Percentiles rank a stretch among this genome's conserved stretches.
phyloP scores from a whole-genome alignment of 441 rosid species.

The Gossypium davidsonii region DNA sequence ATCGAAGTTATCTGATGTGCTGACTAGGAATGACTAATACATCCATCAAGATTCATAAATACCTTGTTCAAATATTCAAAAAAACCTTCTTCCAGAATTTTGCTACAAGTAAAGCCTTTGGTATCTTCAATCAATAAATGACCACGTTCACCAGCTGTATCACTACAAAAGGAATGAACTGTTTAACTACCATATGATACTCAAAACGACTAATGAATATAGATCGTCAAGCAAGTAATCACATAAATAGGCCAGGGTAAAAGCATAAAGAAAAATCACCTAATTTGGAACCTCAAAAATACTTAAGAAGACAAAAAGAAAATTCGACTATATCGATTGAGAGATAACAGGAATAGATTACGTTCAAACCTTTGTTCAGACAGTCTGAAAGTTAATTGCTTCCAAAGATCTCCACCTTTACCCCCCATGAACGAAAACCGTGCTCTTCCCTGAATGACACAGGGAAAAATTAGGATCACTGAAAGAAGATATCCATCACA shows the following conservation, averaged over 20 bases:
- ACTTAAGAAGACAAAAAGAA: neutral
- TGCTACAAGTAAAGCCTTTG: slow-evolving; percentile 36
- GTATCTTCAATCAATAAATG: slow-evolving; percentile 58
- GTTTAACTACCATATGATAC: neutral
- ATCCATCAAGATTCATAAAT: slow-evolving; percentile 9
- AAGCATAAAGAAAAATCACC: neutral
- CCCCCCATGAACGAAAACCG: slow-evolving; percentile 95
- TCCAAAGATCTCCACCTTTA: slow-evolving; percentile 95
- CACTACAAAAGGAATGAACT: slow-evolving; percentile 31
- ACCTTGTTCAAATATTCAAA: slow-evolving; percentile 78
- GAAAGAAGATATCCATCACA: neutral
- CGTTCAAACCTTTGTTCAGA: slow-evolving; percentile 62
- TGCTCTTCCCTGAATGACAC: slow-evolving; percentile 60
- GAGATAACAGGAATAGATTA: slow-evolving; percentile 1
- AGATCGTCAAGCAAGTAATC: neutral
- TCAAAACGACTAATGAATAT: neutral
- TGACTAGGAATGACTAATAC: neutral
- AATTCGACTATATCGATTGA: neutral
- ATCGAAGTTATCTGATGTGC: neutral
- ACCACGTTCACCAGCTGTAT: slow-evolving; percentile 36
- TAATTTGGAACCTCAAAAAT: neutral
- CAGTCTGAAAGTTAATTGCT: slow-evolving; percentile 75
- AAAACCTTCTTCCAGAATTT: slow-evolving; percentile 66
- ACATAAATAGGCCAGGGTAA: neutral
- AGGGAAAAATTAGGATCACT: neutral